Percentiles rank a stretch among this genome's conserved stretches.
Evolutionary conservation across 2,329 filamentous ascomycete species (phyloP).

Genomic region (Sordariomycetes sp.): DNA sequence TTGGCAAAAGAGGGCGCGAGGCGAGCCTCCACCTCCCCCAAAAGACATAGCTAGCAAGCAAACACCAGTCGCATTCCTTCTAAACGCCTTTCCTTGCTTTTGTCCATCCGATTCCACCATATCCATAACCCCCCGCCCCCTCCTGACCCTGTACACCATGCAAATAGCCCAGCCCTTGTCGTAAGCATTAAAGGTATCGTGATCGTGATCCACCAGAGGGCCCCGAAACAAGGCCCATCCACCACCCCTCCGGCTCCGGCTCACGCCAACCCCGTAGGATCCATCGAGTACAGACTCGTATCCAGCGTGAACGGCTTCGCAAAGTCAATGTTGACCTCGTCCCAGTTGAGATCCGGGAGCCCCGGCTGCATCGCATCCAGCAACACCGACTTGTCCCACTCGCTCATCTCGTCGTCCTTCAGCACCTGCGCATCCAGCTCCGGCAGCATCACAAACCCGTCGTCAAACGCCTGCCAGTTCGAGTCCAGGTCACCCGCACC

Average conservation of each 20-base stretch:
- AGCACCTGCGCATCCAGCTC: slow-evolving; percentile 18
- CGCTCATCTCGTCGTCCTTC: background rate
- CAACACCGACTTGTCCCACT: slow-evolving; percentile 6
- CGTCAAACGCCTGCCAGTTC: slow-evolving; percentile 38
- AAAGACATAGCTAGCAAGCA: no score
- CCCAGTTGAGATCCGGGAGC: slow-evolving; percentile 27
- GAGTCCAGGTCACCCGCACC: slow-evolving; percentile 41
- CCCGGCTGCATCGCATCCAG: slow-evolving; percentile 14
- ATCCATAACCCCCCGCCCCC: background rate
- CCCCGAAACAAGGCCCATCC: background rate
- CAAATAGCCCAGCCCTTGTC: background rate
- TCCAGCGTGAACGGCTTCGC: slow-evolving; percentile 44
- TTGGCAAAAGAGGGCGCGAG: background rate
- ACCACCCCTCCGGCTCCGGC: background rate
- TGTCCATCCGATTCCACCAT: background rate
- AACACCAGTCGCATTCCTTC: background rate
- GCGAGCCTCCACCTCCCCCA: no score
- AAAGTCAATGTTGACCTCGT: slow-evolving; percentile 39
- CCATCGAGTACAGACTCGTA: slow-evolving; percentile 23
- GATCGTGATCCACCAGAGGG: background rate
- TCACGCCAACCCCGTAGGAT: slow-evolving; percentile 8
- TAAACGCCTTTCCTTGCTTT: background rate
- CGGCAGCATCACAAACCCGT: slow-evolving; percentile 30
- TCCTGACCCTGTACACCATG: background rate
- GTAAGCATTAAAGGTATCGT: background rate